Base-by-base conservation (phyloP, 331 rosid genomes). In the Prunus yedoensis region DNA sequence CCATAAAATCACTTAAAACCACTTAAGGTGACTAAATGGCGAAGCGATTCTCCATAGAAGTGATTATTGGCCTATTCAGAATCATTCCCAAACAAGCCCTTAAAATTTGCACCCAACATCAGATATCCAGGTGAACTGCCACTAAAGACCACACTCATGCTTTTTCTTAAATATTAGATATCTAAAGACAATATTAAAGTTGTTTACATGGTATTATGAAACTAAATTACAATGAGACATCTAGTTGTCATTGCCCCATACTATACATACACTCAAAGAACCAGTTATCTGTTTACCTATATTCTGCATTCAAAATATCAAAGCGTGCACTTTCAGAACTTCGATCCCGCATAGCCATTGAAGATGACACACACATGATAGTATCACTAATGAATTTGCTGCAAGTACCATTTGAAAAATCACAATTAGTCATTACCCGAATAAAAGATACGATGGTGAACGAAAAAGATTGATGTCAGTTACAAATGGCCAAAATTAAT, bases 361-460 rank as follows among this genome's bases (percentile, higher is more conserved):
- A 89, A 77, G 99, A 92, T 71, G 97, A 87, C 52, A 92, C 73
- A 35, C 78, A 76, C 98, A 91, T 90, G 79, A 92, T 66, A 85
- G 87, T 77, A 87, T 95, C 96, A 70, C 99, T 88, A 67, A 95
- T 83, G 85, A 92, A 95, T 86, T 95, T 89, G 88, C 99, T 95
- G 96, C 81, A 76, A 64, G 72, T 65, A 82, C 30, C 32, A 69
- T 77, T 21, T 41, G 5, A 9, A 67, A 68, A 60, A 63, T 74
- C 70, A 80, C 67, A 28, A 43, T 23, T 50, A 50, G 60, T 53
- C 54, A 25, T 21, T 43, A 53, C 66, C 18, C 13, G 14, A 77
- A 27, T 27, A 61, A 66, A 32, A 59, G 23, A 23, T 12, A 67
- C 28, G n/a, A 41, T 12, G 66, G 16, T 21, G 21, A 10, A 41